Evolutionary conservation across 257 asterid species (phyloP), one percentile per base, ranked within the genome.

Genomic region (Forsythia suspensa): DNA sequence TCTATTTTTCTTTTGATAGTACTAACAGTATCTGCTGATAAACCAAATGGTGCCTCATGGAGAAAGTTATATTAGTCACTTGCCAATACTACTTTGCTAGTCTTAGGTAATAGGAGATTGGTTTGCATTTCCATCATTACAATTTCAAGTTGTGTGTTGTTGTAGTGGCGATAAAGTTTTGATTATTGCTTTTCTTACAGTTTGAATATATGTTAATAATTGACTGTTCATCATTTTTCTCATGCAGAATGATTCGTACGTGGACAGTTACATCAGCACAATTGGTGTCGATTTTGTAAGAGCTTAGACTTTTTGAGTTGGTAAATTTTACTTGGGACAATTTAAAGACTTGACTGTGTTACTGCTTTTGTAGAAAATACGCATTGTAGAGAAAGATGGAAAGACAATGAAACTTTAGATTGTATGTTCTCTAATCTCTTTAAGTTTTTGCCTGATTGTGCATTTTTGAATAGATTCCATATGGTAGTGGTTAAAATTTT

Each of bases 221-320:
- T 34, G 24, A 79, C 41, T 12, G 44, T 71, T 40, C 10, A 24
- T 42, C 13, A 71, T 68, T 48, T 66, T 38, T 75, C 44, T 46
- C 80, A 13, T 76, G 70, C 92, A 92, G 97, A 95, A 92, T 65
- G 97, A 92, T 82, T 92, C 97, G n/a, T 91, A 92, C 77, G 84
- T 92, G 87, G 97, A 92, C 81, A 92, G 97, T 85, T 92, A 91
- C 89, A 92, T 92, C 84, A 91, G 97, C 87, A 92, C 97, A 72
- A 92, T 92, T 82, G 97, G 97, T 79, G 97, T 92, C n/a, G 97
- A 92, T 85, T 92, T 92, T 85, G 97, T 92, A 86, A 92, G 97
- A 13, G 80, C 20, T 77, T 75, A 13, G 20, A n/a, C 20, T 72
- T n/a, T 69, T 20, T 3, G n/a, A 11, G 68, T 12, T 8, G 80